phyloP scores from a whole-genome alignment of 139 green algal species.

The Micromonas pusilla region DNA sequence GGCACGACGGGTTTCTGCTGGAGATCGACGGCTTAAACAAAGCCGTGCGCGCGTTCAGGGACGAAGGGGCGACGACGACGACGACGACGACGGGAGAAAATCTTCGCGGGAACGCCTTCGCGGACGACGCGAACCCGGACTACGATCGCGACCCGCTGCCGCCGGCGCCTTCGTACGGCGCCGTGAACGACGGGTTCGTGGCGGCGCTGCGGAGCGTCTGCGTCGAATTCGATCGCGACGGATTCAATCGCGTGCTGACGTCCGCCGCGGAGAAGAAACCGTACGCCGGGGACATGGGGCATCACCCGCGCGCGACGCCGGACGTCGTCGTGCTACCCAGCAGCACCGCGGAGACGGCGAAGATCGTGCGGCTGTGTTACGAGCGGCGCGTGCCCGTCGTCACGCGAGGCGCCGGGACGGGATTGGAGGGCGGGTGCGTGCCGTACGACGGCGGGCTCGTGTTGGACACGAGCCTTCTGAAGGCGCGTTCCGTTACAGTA shows the following conservation, averaged over 20 bases:
- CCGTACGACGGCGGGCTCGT: conserved; percentile 11
- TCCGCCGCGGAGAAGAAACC: neutral
- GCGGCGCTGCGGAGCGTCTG: too few species aligned
- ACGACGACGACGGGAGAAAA: too few species aligned
- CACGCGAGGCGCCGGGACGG: conserved; percentile 21
- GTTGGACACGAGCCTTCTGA: conserved; percentile 5
- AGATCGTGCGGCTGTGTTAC: neutral
- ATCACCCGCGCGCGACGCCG: neutral
- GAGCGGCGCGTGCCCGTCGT: neutral
- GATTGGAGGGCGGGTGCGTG: conserved; percentile 19
- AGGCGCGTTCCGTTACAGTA: too few species aligned
- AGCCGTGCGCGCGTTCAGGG: neutral
- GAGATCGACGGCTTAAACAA: conserved; percentile 23
- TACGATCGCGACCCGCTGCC: too few species aligned
- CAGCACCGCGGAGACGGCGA: neutral
- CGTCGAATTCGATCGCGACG: too few species aligned
- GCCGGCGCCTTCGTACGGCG: too few species aligned
- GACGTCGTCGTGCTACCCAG: neutral
- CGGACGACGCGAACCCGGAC: too few species aligned
- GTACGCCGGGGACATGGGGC: conserved; percentile 8
- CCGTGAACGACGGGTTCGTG: too few species aligned
- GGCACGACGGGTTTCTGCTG: conserved; percentile 23
- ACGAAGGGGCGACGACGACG: too few species aligned
- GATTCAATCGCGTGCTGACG: neutral
- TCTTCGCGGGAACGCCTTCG: too few species aligned